These are phyloP conservation scores for Purshia tridentata DNA, from an alignment of 306 rosid species.

Conservation along the genomic window DNA sequence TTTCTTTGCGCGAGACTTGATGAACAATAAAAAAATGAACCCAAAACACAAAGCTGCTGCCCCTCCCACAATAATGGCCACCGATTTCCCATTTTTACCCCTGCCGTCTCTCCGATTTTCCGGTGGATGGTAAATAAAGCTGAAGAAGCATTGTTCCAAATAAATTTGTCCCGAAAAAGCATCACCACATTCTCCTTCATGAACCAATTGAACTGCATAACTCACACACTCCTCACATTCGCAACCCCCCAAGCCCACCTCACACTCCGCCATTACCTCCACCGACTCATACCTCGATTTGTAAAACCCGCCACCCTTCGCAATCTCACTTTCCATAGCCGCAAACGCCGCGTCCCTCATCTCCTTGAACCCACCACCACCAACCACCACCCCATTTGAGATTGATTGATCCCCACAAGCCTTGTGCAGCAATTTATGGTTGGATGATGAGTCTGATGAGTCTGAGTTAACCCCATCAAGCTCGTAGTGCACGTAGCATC, in stretches of 20 bases:
- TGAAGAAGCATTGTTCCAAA: conserved; percentile 54
- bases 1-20: conserved; percentile 54
- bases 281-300: conserved; percentile 29
- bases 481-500: conserved; percentile 59
- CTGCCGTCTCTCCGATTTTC: conserved; percentile 15
- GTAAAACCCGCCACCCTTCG: conserved; percentile 38
- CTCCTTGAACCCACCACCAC: conserved; percentile 24
- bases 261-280: conserved; percentile 67
- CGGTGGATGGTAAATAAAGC: conserved; percentile 35
- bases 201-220: conserved; percentile 44
- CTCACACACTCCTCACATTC: conserved; percentile 59
- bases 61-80: conserved; percentile 66
- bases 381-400: neutral
- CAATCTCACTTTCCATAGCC: conserved; percentile 37
- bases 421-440: conserved; percentile 34
- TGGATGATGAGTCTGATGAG: neutral
- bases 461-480: conserved; percentile 9
- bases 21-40: conserved; percentile 33
- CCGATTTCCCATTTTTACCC: conserved; percentile 23
- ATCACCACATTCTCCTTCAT: conserved; percentile 42
- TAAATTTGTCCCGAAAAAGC: conserved; percentile 57
- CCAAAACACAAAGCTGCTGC: conserved; percentile 46
- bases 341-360: conserved; percentile 48
- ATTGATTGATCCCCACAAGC: conserved; percentile 35
- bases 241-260: conserved; percentile 44